These are phyloP conservation scores for Davidsoniella virescens DNA, from an alignment of 2,329 filamentous ascomycete genomes.

Conservation along the genomic window DNA sequence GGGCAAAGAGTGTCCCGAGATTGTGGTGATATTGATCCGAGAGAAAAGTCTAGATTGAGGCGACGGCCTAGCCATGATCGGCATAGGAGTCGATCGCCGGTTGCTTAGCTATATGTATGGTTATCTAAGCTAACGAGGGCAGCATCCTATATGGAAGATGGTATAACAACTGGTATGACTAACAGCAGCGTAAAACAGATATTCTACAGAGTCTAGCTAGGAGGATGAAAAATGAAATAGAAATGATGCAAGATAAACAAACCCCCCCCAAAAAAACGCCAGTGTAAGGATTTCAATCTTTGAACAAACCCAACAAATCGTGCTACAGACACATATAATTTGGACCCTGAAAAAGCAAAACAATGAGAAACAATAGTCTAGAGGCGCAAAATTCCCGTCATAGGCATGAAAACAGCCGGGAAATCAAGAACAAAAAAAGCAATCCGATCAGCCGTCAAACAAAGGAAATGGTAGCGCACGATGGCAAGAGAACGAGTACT, in stretches of 20 bases:
- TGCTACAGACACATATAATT: neutral
- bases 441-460: neutral
- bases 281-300: too few relatives aligned
- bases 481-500: neutral
- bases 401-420: neutral
- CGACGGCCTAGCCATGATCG: neutral
- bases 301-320: too few relatives aligned
- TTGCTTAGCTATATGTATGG: neutral
- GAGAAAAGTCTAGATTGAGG: slow-evolving; percentile 1
- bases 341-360: neutral
- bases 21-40: neutral
- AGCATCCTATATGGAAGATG: too few relatives aligned
- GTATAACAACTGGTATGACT: too few relatives aligned
- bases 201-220: too few relatives aligned
- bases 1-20: neutral
- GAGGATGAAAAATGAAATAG: neutral
- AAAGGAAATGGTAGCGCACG: neutral
- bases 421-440: slow-evolving; percentile 3
- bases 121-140: too few relatives aligned
- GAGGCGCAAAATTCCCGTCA: neutral
- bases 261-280: neutral
- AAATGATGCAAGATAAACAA: neutral
- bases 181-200: too few relatives aligned
- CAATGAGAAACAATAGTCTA: neutral
- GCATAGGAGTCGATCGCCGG: slow-evolving; percentile 2